phyloP scores from a whole-genome alignment of 768 basidiomycete genomes.

The Suillus hirtellus region DNA sequence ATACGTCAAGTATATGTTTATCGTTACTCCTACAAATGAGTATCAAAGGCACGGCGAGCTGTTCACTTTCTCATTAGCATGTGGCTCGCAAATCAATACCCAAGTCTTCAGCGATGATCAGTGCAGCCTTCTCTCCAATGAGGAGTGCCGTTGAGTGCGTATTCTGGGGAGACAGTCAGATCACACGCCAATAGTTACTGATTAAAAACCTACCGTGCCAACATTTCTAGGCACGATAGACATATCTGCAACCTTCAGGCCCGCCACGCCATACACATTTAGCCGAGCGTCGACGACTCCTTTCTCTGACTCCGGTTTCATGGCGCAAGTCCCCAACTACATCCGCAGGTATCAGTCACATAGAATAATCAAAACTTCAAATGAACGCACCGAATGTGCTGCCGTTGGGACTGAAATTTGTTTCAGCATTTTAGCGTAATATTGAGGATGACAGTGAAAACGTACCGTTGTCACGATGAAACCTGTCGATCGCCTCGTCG shows the following conservation, averaged over 20 bases:
- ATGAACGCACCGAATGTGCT: constrained; percentile 44
- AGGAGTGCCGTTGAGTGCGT: constrained; percentile 41
- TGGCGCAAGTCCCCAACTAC: constrained; percentile 66
- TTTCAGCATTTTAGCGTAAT: not conserved
- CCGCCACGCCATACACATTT: constrained; percentile 60
- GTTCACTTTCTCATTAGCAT: too few relatives aligned
- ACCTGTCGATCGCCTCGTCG: constrained; percentile 35
- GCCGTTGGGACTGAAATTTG: constrained; percentile 36
- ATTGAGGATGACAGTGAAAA: not conserved
- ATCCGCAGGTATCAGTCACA: constrained; percentile 19
- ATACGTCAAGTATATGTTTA: too few relatives aligned
- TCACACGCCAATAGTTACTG: not conserved
- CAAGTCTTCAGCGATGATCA: constrained; percentile 54
- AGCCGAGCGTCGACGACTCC: constrained; percentile 63
- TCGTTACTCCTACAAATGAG: too few relatives aligned
- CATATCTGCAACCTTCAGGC: constrained; percentile 60
- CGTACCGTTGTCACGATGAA: constrained; percentile 23
- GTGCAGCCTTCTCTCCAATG: constrained; percentile 58
- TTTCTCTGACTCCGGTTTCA: constrained; percentile 56
- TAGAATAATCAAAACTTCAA: not conserved
- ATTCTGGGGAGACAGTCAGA: constrained; percentile 23
- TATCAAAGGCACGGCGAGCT: too few relatives aligned
- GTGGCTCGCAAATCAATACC: constrained; percentile 22
- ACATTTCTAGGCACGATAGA: constrained; percentile 39
- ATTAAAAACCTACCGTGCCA: constrained; percentile 21